phyloP scores from a whole-genome alignment of 1,139 yeast genomes.

The Candida frijolesensis region DNA sequence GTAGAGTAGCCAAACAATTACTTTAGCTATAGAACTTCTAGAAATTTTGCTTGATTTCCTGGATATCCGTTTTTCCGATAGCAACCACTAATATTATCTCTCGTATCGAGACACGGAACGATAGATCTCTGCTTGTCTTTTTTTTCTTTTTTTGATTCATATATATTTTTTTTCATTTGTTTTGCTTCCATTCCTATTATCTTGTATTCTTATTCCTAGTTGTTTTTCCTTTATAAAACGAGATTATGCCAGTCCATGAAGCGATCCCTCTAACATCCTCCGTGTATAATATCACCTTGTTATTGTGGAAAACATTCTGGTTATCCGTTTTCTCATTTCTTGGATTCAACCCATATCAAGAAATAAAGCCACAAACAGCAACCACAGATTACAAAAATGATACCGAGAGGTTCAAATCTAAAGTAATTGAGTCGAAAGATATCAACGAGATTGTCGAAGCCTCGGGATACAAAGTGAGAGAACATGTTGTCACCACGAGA shows the following conservation, averaged over 20 bases:
- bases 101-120: too few relatives aligned
- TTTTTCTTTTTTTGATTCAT: not conserved
- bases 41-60: too few relatives aligned
- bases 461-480: slow-evolving; percentile 67
- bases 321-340: slow-evolving; percentile 7
- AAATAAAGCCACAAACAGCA: not conserved
- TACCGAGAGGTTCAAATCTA: slow-evolving; percentile 4
- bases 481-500: slow-evolving; percentile 62
- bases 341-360: slow-evolving; percentile 6
- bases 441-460: slow-evolving; percentile 65
- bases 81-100: too few relatives aligned
- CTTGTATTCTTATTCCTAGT: not conserved
- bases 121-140: too few relatives aligned
- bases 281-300: slow-evolving; percentile 10
- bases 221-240: not conserved
- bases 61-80: too few relatives aligned
- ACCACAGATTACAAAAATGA: not conserved
- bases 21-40: too few relatives aligned
- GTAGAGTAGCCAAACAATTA: not conserved
- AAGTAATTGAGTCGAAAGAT: slow-evolving; percentile 39
- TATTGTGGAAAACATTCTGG: slow-evolving; percentile 10
- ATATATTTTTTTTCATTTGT: not conserved
- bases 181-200: not conserved
- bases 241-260: slow-evolving; percentile 15
- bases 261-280: slow-evolving; percentile 14